Base-by-base conservation (phyloP, 768 basidiomycete species). In the Suillus paluster region DNA sequence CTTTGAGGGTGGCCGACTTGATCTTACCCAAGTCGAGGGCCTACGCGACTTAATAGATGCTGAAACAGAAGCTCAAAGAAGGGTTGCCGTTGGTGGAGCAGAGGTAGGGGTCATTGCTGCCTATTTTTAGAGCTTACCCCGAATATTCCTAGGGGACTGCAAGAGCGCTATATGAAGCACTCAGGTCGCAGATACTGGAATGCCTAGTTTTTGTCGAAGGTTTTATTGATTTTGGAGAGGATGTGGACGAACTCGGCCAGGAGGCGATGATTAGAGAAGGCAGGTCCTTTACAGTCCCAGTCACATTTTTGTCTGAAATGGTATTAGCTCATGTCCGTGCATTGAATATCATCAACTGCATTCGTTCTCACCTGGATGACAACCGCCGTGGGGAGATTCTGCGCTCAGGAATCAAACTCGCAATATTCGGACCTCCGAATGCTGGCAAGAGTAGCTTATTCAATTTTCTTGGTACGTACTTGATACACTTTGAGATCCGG, bases 361-460 rank as follows among this genome's bases (percentile, higher is more conserved):
- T 97, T 45, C 73, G 75, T 36, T 71, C 66, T 0, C 85, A 92
- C 59, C 78, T 96, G 1, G 73, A 82, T 6, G 94, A 95, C 73
- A 86, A 84, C 52, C 84, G 89, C 21, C 81, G 89, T 39, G 94
- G 94, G 0, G 95, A 97, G 72, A 87, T 97, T 56, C 78, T 95
- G 63, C 87, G 93, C 14, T 85, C 87, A 1, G 95, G 95, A 3
- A 84, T 96, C 53, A 87, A 86, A 49, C 79, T 97, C 10, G 89
- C 92, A 15, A 95, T 97, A 42, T 95, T 95, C 69, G 95, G 95
- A 1, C 93, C 94, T 25, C 92, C 95, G 0, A 97, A 97, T 68
- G 94, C 91, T 1, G 95, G 95, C n/a, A 97, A 97, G 77, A 95
- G 92, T 69, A 92, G 89, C 68, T 73, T 95, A 21, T 81, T 94